phyloP scores from a whole-genome alignment of 202 grass and related monocot species.

The Miscanthus sacchariflorus region DNA sequence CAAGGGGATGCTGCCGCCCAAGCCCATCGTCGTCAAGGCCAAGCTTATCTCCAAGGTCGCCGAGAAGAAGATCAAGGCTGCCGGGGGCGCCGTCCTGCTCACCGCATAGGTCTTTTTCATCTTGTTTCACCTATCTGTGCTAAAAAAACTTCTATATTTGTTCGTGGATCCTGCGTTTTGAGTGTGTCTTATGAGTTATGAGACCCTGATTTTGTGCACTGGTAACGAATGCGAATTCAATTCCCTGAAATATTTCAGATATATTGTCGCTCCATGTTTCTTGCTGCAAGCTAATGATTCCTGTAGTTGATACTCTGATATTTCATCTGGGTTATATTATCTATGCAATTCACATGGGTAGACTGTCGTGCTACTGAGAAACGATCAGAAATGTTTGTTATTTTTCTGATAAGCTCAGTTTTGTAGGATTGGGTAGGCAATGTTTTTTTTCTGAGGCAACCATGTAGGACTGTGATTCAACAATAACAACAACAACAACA shows the following conservation, averaged over 20 bases:
- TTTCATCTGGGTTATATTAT: not conserved
- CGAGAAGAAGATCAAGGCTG: conserved; percentile 98
- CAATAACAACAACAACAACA: no score
- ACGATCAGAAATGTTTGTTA: no score
- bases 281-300: not conserved
- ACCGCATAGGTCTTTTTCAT: conserved; percentile 62
- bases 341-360: not conserved
- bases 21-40: conserved; percentile 88
- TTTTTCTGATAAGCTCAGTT: not conserved
- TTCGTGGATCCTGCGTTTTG: not conserved
- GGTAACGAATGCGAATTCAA: not conserved
- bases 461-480: no score
- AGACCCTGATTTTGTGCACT: not conserved
- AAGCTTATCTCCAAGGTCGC: conserved; percentile 96
- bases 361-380: not conserved
- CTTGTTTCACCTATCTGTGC: conserved; percentile 2
- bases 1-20: conserved; percentile 65
- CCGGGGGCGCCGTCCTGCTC: conserved; percentile 83
- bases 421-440: not conserved
- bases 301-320: not conserved
- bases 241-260: not conserved
- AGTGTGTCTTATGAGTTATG: not conserved
- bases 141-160: not conserved
- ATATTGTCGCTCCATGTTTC: not conserved
- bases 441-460: not conserved